These are phyloP conservation scores for Auricularia heimuer DNA, from an alignment of 768 basidiomycete genomes.

Conservation along the genomic window DNA sequence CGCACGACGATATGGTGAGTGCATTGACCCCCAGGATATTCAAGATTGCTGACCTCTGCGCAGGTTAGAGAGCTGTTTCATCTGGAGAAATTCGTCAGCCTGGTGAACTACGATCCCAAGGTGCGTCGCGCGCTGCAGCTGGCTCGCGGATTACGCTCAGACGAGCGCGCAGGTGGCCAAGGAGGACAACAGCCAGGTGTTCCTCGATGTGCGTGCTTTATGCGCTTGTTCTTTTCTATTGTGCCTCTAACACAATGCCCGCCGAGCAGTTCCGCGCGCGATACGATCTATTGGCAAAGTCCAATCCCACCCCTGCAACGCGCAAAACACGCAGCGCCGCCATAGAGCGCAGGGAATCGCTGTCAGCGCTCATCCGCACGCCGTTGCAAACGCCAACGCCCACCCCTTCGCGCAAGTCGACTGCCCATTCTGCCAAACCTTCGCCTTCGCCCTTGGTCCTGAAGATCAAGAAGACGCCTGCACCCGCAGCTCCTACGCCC, in stretches of 20 bases:
- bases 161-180: conserved; percentile 49
- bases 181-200: conserved; percentile 59
- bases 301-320: conserved; percentile 25
- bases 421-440: background rate
- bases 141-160: background rate
- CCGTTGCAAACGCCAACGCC: conserved; percentile 4
- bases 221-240: background rate
- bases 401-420: background rate
- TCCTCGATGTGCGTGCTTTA: conserved; percentile 46
- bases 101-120: conserved; percentile 69
- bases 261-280: conserved; percentile 44
- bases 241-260: background rate
- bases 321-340: conserved; percentile 53
- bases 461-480: background rate
- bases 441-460: background rate
- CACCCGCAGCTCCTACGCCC: background rate
- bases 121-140: conserved; percentile 28
- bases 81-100: conserved; percentile 66
- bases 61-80: conserved; percentile 86
- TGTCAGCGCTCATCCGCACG: conserved; percentile 17
- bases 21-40: conserved; percentile 1
- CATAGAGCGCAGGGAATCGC: conserved; percentile 41
- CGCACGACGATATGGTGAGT: conserved; percentile 69
- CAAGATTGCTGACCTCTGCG: conserved; percentile 4
- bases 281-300: conserved; percentile 50